Base-by-base conservation (phyloP, 345 rosid species). In the Tarenaya hassleriana region DNA sequence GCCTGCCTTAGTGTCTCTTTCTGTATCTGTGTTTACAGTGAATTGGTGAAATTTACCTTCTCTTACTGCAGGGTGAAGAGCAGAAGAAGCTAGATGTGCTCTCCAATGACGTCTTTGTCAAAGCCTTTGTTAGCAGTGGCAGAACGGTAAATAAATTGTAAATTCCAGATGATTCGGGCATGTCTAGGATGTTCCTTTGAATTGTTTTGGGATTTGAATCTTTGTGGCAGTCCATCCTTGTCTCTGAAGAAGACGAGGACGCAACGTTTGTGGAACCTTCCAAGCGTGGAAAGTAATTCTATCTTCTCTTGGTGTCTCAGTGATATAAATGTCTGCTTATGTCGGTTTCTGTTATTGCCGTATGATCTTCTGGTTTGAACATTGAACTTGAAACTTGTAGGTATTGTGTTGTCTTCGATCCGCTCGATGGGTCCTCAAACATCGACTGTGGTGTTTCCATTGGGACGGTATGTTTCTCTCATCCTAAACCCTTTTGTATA, bases 81-180 rank as follows among this genome's bases (percentile, higher is more conserved):
- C 98, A 92, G 69, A 92, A 92, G 88, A 88, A 92, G 41, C 70
- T 92, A 55, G 97, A 92, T 75, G 95, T 92, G 49, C 95, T 92
- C 39, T 92, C 98, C 2, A 92, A 92, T 52, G 95, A 92, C 37
- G 97, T 92, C 32, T 92, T 88, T 68, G 42, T 88, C 63, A 92
- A 92, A 64, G 98, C 97, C 60, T 77, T 92, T 58, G 74, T 81
- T 14, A 91, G 98, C 92, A 91, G 98, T 62, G 92, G 98, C 41
- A 75, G 95, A 68, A 91, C 98, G 2, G 96, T 91, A 64, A 79
- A 92, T n/a, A n/a, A n/a, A n/a, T n/a, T n/a, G n/a, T n/a, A n/a
- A n/a, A n/a, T n/a, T n/a, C 19, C 14, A 20, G 7, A 44, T 8
- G 31, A 11, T 20, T 20, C 32, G 8, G 12, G 1, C 32, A 35